phyloP scores from a whole-genome alignment of 306 rosid genomes.

The Prunus mira region DNA sequence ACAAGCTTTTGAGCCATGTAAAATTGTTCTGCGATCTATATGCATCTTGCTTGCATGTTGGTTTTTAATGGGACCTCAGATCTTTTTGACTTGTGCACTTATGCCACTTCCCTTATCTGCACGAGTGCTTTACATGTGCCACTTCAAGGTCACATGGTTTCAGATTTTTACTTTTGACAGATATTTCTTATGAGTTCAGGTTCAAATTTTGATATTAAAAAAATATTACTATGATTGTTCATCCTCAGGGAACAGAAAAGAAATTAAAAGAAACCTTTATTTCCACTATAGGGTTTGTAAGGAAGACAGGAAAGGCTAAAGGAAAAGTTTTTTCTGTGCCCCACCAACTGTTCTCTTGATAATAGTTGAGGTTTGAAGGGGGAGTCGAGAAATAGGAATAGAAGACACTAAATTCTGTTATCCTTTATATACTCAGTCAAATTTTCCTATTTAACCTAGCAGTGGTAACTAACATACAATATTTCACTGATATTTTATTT shows the following conservation, averaged over 20 bases:
- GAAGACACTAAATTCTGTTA: neutral
- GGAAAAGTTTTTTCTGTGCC: neutral
- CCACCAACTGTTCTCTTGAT: neutral
- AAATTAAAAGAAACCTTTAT: neutral
- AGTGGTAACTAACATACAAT: neutral
- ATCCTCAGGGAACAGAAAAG: neutral
- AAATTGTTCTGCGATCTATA: neutral
- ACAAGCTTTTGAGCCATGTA: neutral
- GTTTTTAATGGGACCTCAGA: neutral
- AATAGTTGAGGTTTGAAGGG: neutral
- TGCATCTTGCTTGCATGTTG: neutral
- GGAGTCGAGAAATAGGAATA: neutral
- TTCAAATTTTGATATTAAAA: neutral
- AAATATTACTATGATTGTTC: neutral
- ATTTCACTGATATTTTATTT: neutral
- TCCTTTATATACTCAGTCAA: neutral
- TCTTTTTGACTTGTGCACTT: neutral
- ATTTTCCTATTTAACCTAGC: neutral
- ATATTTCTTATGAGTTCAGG: neutral
- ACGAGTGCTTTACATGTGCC: conserved; percentile 1
- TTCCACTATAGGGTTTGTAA: neutral
- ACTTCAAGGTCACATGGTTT: neutral
- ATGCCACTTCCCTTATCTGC: neutral
- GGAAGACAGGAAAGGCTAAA: neutral
- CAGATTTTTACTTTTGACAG: neutral